A percentile compares a stretch with the other conserved stretches of the same genome.
Evolutionary conservation across 495 filamentous ascomycete species (phyloP).

Genomic region (Aspergillus biplanus): DNA sequence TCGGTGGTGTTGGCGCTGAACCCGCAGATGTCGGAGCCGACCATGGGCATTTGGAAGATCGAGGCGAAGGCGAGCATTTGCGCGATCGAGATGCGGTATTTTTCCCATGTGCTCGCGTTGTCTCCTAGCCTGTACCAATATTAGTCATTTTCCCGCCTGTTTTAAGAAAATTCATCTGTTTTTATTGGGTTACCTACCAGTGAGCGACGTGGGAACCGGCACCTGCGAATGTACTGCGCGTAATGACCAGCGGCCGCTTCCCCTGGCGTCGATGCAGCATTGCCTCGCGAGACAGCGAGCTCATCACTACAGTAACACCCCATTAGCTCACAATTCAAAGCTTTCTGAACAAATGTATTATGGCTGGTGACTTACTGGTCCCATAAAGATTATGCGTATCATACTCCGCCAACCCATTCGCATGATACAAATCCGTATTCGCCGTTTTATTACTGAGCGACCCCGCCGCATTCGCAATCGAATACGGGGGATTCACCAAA

Average conservation of each 20-base stretch:
- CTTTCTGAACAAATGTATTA: no score
- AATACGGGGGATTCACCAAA: slow-evolving; percentile 72
- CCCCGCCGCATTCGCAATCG: slow-evolving; percentile 74
- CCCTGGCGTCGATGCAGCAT: slow-evolving; percentile 71
- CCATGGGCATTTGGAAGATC: slow-evolving; percentile 86
- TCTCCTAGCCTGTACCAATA: slow-evolving; percentile 65
- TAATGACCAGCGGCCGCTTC: slow-evolving; percentile 77
- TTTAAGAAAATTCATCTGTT: no score
- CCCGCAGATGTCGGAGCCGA: slow-evolving; percentile 82
- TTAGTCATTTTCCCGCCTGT: no score
- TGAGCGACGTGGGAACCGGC: slow-evolving; percentile 78
- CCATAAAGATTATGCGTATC: slow-evolving; percentile 89
- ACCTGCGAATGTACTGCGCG: slow-evolving; percentile 81
- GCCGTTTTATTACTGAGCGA: slow-evolving; percentile 74
- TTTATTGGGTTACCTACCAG: slow-evolving; percentile 51
- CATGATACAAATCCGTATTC: slow-evolving; percentile 73
- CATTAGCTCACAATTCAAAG: not conserved
- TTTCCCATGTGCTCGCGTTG: slow-evolving; percentile 73
- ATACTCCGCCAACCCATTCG: slow-evolving; percentile 70
- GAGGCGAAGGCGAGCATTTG: slow-evolving; percentile 76
- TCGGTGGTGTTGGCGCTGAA: slow-evolving; percentile 74
- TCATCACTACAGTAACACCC: slow-evolving; percentile 65
- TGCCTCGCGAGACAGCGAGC: slow-evolving; percentile 61
- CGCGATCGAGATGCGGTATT: slow-evolving; percentile 73
- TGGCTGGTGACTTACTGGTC: slow-evolving; percentile 58